Evolutionary conservation across 768 basidiomycete genomes (phyloP).

Genomic region (Arthromyces matolae): DNA sequence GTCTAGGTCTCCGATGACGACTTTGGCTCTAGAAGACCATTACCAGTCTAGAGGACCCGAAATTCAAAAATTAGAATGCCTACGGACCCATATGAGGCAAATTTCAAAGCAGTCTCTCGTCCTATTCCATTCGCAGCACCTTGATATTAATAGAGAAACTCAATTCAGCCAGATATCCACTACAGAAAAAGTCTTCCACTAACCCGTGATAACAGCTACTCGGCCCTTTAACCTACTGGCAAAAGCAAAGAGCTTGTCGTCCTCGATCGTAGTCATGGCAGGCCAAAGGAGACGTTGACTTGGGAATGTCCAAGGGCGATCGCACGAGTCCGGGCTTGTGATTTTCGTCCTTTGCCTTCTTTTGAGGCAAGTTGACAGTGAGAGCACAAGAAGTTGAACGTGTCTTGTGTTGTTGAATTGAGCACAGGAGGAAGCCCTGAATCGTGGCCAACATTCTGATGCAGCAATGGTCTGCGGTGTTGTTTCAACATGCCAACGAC

Average conservation of each 20-base stretch:
- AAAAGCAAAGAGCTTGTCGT: conserved; percentile 42
- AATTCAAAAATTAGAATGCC: neutral
- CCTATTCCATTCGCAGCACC: conserved; percentile 55
- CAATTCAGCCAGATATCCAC: neutral
- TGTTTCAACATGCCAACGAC: too few relatives aligned
- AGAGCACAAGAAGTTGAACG: too few relatives aligned
- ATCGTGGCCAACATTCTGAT: too few relatives aligned
- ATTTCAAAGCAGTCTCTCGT: conserved; percentile 45
- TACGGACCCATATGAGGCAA: conserved; percentile 48
- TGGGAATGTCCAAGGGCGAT: neutral
- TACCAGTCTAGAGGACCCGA: neutral
- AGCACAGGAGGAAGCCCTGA: too few relatives aligned
- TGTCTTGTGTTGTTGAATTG: too few relatives aligned
- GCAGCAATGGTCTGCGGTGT: too few relatives aligned
- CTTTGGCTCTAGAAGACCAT: conserved; percentile 39
- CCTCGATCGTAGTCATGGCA: conserved; percentile 42
- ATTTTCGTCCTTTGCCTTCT: neutral
- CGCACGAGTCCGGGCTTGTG: conserved; percentile 4
- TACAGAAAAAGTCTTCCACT: neutral
- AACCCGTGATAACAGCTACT: conserved; percentile 53
- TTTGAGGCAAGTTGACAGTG: neutral
- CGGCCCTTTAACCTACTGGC: conserved; percentile 39
- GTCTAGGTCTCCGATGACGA: conserved; percentile 53
- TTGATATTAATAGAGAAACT: too few relatives aligned
- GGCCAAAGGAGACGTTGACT: neutral